Percentiles rank a stretch among this genome's conserved stretches.
Evolutionary conservation across 257 asterid genomes (phyloP).

Genomic region (Thymus quinquecostatus): DNA sequence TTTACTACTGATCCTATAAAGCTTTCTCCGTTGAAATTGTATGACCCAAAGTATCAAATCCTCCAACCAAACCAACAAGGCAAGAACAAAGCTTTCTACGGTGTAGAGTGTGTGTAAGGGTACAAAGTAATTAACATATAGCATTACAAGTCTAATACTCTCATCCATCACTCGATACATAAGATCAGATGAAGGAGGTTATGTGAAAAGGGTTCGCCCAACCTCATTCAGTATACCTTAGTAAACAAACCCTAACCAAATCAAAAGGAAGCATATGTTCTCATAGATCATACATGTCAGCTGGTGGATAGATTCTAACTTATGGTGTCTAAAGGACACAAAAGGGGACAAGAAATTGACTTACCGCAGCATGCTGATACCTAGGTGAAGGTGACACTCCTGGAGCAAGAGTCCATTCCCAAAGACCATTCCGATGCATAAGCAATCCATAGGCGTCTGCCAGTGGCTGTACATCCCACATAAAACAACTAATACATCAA

Average conservation of each 20-base stretch:
- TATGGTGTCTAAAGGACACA: neutral
- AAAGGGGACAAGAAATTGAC: conserved; percentile 33
- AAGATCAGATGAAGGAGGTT: conserved; percentile 18
- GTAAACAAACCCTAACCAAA: conserved; percentile 18
- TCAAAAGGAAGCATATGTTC: conserved; percentile 17
- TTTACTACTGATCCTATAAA: conserved; percentile 18
- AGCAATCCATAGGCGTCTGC: conserved; percentile 98
- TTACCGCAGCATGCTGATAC: conserved; percentile 98
- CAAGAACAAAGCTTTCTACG: neutral
- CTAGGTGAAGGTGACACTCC: conserved; percentile 96
- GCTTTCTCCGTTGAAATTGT: conserved; percentile 9
- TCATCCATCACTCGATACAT: neutral
- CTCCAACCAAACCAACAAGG: conserved; percentile 14
- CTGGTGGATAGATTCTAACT: neutral
- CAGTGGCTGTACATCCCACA: conserved; percentile 63
- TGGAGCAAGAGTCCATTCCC: conserved; percentile 99
- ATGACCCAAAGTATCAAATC: conserved; percentile 14
- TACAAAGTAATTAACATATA: conserved; percentile 10
- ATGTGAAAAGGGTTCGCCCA: neutral
- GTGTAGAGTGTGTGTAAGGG: neutral
- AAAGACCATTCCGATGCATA: conserved; percentile 95
- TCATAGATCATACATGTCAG: conserved; percentile 13
- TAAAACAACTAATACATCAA: conserved; percentile 29
- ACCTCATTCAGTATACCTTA: conserved; percentile 4
- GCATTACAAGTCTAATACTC: neutral